Conservation (phyloP, 148 eudicot genomes). For the Cornus florida region DNA sequence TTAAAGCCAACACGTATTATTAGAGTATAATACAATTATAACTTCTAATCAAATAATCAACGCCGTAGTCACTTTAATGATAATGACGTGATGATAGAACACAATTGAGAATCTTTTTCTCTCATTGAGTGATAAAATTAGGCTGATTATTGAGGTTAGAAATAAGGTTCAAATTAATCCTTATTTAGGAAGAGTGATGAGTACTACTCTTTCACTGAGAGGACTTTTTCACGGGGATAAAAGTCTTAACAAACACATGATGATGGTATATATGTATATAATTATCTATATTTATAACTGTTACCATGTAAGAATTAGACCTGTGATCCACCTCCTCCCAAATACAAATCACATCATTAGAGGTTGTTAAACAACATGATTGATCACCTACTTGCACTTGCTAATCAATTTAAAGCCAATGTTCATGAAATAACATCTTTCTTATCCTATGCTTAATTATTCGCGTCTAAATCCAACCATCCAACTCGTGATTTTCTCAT, state of each 20-base stretch:
- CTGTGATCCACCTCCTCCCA: not conserved
- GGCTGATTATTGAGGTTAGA: not conserved
- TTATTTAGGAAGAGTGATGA: not conserved
- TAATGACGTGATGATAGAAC: not conserved
- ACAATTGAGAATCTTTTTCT: not conserved
- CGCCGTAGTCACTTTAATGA: not conserved
- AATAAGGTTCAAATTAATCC: not conserved
- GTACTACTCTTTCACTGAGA: too few relatives aligned
- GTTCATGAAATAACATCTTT: not conserved
- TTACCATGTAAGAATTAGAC: not conserved
- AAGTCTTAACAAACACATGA: too few relatives aligned
- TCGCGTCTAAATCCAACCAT: not conserved
- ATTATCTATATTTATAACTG: too few relatives aligned
- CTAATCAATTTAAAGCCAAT: not conserved
- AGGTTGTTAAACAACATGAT: not conserved
- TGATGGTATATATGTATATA: not conserved
- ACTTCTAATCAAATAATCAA: not conserved
- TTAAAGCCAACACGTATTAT: too few relatives aligned
- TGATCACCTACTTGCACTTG: constrained; percentile 2
- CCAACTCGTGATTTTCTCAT: not conserved
- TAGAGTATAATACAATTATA: too few relatives aligned
- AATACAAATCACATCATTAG: constrained; percentile 8
- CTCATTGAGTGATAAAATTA: not conserved
- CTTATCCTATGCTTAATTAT: not conserved
- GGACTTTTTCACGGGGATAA: too few relatives aligned